These are phyloP conservation scores for Barbatosphaeria neglecta DNA, from an alignment of 495 filamentous ascomycete genomes.

Conservation along the genomic window DNA sequence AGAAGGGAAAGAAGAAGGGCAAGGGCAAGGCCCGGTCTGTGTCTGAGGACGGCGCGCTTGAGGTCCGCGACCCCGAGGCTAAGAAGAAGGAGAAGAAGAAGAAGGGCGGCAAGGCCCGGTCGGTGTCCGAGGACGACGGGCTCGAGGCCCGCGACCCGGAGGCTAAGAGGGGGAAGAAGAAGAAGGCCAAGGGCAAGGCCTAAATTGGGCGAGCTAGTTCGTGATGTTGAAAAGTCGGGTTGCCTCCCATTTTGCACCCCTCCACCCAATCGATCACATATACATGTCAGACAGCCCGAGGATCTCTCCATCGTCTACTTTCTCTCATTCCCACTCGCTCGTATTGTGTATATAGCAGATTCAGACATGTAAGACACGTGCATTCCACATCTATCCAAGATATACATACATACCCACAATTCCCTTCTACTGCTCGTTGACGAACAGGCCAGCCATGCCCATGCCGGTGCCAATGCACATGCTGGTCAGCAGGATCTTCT, in stretches of 20 bases:
- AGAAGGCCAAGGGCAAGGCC: neutral
- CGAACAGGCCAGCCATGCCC: slow-evolving; percentile 79
- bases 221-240: no score
- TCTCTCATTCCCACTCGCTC: no score
- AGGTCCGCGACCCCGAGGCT: neutral
- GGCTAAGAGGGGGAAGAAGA: neutral
- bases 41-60: neutral
- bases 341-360: neutral
- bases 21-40: neutral
- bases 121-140: neutral
- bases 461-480: slow-evolving; percentile 79
- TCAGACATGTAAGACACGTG: neutral
- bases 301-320: no score
- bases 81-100: slow-evolving; percentile 5
- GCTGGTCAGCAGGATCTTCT: slow-evolving; percentile 72
- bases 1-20: neutral
- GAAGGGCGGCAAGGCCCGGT: neutral
- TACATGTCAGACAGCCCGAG: no score
- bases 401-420: no score
- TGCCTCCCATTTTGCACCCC: no score
- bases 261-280: no score
- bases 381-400: neutral
- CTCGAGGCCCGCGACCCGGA: neutral
- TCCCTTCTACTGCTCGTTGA: slow-evolving; percentile 52
- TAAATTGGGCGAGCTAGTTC: no score